Evolutionary conservation across 2,329 filamentous ascomycete species (phyloP), one percentile per base, ranked within the genome.

Genomic region (Fusarium torulosum): DNA sequence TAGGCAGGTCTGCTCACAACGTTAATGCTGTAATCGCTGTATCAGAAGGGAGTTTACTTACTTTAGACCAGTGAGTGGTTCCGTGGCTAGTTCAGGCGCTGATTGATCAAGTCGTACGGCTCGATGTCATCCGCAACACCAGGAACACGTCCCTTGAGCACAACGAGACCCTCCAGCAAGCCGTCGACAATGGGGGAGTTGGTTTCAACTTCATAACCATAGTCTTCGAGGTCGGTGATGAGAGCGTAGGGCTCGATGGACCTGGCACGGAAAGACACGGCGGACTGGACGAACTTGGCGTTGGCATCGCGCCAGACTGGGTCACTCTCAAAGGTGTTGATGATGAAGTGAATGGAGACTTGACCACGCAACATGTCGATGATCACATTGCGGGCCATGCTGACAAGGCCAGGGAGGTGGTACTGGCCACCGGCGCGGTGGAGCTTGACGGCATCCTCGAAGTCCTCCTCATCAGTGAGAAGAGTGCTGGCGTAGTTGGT

Each of bases 201-300:
- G 17, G 17, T n/a, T 5, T 10, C n/a, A n/a, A 6, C 1, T 1
- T 7, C 4, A n/a, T n/a, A 3, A 37, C 17, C 8, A 10, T 11
- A n/a, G 2, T 5, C 35, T 2, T n/a, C 7, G 9, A 37, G 17
- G 8, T 37, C 35, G 10, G 4, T 5, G 7, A 2, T 2, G 4
- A 37, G 17, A 5, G 35, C 4, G 17, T n/a, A 37, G 7, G 4
- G 4, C 7, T 19, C 35, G 17, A 37, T 1, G 3, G 7, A 4
- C 7, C 17, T 10, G 3, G 17, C 35, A 37, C 35, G 35, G 10
- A 5, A 10, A 29, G 27, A 29, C 9, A n/a, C 5, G n/a, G 9
- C 17, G 17, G 3, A 4, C 15, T 10, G 8, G 17, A 10, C 19
- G 9, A 9, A 37, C 7, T 17, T 7, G 17, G 17, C 9, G 3